Evolutionary conservation across 495 filamentous ascomycete genomes (phyloP).

Genomic region (Xylaria longipes): DNA sequence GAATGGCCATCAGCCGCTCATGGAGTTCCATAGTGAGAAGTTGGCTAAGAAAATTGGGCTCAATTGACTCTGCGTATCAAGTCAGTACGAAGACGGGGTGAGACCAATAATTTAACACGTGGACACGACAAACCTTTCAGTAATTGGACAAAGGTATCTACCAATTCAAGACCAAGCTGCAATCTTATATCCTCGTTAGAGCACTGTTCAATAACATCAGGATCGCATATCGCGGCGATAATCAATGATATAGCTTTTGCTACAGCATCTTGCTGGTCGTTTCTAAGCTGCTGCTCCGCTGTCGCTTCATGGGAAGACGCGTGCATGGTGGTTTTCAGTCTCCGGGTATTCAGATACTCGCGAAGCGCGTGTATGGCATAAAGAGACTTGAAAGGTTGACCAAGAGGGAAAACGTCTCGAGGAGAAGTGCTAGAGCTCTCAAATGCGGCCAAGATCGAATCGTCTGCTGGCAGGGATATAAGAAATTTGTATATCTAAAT

Average conservation of each 20-base stretch:
- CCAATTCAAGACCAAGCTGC: conserved; percentile 48
- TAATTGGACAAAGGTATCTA: conserved; percentile 51
- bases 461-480: conserved; percentile 72
- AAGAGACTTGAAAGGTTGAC: conserved; percentile 73
- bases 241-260: conserved; percentile 52
- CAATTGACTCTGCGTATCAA: conserved; percentile 30
- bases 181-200: conserved; percentile 47
- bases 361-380: conserved; percentile 74
- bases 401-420: conserved; percentile 67
- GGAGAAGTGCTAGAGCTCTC: conserved; percentile 59
- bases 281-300: conserved; percentile 24
- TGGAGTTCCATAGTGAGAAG: conserved; percentile 42
- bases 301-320: conserved; percentile 46
- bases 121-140: conserved; percentile 46
- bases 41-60: conserved; percentile 27
- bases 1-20: conserved; percentile 47
- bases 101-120: neutral
- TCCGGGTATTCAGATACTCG: conserved; percentile 47
- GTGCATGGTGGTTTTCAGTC: conserved; percentile 41
- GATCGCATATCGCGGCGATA: conserved; percentile 53
- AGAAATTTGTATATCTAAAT: conserved; percentile 77
- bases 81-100: neutral
- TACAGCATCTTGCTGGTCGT: conserved; percentile 37
- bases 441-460: conserved; percentile 64
- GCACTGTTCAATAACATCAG: conserved; percentile 47